Percentiles rank a stretch among this genome's conserved stretches.
Evolutionary conservation across 352 stramenopile species (phyloP).

Genomic region (Phytophthora pistaciae): DNA sequence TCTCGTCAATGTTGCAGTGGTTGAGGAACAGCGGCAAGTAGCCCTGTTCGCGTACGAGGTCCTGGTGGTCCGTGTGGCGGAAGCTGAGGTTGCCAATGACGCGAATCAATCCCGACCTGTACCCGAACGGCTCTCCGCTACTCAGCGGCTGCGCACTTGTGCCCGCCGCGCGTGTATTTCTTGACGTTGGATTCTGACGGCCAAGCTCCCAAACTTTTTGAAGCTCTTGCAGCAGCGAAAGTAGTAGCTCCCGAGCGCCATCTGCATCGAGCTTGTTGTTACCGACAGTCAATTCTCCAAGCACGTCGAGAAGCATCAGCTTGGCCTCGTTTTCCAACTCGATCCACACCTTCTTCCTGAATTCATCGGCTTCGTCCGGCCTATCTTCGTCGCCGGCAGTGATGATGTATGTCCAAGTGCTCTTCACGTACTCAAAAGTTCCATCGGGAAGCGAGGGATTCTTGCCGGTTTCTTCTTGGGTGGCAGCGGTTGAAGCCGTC

Average conservation of each 20-base stretch:
- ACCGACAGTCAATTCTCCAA: slow-evolving; percentile 64
- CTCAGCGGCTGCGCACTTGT: slow-evolving; percentile 10
- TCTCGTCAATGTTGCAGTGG: slow-evolving; percentile 91
- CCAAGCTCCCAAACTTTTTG: slow-evolving; percentile 64
- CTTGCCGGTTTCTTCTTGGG: slow-evolving; percentile 7
- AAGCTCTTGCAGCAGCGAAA: slow-evolving; percentile 65
- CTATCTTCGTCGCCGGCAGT: slow-evolving; percentile 60
- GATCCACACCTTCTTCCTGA: slow-evolving; percentile 77
- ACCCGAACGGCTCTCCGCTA: slow-evolving; percentile 63
- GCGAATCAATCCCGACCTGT: slow-evolving; percentile 81
- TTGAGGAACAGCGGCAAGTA: slow-evolving; percentile 88
- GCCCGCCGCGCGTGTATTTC: slow-evolving; percentile 14
- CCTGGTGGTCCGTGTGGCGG: slow-evolving; percentile 70
- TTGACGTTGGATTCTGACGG: slow-evolving; percentile 28
- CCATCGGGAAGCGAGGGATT: slow-evolving; percentile 17
- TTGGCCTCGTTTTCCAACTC: slow-evolving; percentile 83
- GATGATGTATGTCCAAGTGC: slow-evolving; percentile 60
- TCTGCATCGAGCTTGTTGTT: slow-evolving; percentile 18
- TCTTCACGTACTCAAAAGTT: slow-evolving; percentile 67
- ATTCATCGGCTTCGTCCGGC: slow-evolving; percentile 63
- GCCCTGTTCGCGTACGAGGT: slow-evolving; percentile 77
- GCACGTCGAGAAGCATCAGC: slow-evolving; percentile 73
- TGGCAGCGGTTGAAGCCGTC: not conserved
- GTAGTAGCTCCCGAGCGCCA: slow-evolving; percentile 34
- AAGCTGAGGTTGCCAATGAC: slow-evolving; percentile 88